Evolutionary conservation across 2,329 filamentous ascomycete genomes (phyloP), one percentile per base, ranked within the genome.

Genomic region (Dactylellina haptotyla): DNA sequence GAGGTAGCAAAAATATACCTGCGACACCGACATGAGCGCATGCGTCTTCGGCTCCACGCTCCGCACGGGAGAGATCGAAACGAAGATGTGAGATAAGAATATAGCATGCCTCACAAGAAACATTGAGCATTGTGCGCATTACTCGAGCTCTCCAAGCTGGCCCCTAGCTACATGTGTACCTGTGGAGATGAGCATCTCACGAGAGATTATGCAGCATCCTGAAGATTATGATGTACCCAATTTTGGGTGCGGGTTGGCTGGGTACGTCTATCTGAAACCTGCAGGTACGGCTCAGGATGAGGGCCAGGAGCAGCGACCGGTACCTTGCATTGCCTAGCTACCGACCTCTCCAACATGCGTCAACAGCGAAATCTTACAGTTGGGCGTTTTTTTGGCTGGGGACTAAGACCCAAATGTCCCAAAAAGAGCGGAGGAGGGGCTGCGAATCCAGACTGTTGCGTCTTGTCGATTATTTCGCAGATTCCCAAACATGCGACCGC

Each of bases 291-390:
- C 69, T 73, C 58, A 73, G 23, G 25, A 26, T 62, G 54, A 56
- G 30, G n/a, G 43, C 66, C 41, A 64, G 65, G 65, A 70, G 56
- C 57, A 58, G 34, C 51, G 28, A 59, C 54, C 46, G 53, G 69
- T 73, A 73, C 69, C 69, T 73, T 73, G 69, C 69, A 73, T 73
- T 41, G n/a, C n/a, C n/a, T n/a, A 64, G 57, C 57, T 63, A 58
- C 66, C 66, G 50, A 46, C 51, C 51, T 59, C 56, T 46, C 23
- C n/a, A n/a, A n/a, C n/a, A n/a, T n/a, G n/a, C n/a, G n/a, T n/a
- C n/a, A 48, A 58, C 59, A 54, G 61, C 37, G 67, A 59, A 43
- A 53, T 8, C 16, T 43, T 23, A 32, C 46, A 18, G 5, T 39
- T 45, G 30, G 26, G 45, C 30, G 20, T 63, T 48, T 53, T 53